Percentiles rank a stretch among this genome's conserved stretches.
phyloP scores from a whole-genome alignment of 2,329 filamentous ascomycete genomes.

The Colletotrichum tanaceti region DNA sequence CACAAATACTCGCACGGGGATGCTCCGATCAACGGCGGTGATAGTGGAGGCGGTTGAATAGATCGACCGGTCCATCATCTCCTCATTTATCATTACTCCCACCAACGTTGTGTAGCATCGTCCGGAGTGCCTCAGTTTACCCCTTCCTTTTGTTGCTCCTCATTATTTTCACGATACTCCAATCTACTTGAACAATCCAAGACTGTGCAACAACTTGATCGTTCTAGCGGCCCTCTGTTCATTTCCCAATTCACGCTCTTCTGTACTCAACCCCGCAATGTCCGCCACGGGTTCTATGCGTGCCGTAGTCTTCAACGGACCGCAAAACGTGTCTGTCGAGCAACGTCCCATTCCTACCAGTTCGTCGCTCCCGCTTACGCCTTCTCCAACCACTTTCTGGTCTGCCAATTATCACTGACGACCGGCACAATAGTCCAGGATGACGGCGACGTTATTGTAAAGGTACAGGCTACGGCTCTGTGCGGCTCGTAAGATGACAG shows the following conservation, averaged over 20 bases:
- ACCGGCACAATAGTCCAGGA: conserved; percentile 66
- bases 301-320: conserved; percentile 87
- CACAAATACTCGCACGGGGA: conserved; percentile 11
- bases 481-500: conserved; percentile 78
- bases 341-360: conserved; percentile 80
- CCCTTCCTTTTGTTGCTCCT: neutral
- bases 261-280: conserved; percentile 25
- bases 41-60: conserved; percentile 11
- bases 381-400: neutral
- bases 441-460: conserved; percentile 81
- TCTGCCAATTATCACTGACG: conserved; percentile 9
- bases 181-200: neutral
- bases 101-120: neutral
- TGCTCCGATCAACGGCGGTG: conserved; percentile 15
- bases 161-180: neutral
- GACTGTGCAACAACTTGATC: neutral
- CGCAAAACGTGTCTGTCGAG: conserved; percentile 79
- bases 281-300: conserved; percentile 72
- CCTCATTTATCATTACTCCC: conserved; percentile 4
- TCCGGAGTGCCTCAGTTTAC: neutral
- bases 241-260: neutral
- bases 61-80: neutral
- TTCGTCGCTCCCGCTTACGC: conserved; percentile 44
- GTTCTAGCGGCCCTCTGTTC: neutral
- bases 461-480: conserved; percentile 83